Percentiles rank a stretch among this genome's conserved stretches.
phyloP scores from a whole-genome alignment of 805 yeast species.

The Metschnikowia shivogae region DNA sequence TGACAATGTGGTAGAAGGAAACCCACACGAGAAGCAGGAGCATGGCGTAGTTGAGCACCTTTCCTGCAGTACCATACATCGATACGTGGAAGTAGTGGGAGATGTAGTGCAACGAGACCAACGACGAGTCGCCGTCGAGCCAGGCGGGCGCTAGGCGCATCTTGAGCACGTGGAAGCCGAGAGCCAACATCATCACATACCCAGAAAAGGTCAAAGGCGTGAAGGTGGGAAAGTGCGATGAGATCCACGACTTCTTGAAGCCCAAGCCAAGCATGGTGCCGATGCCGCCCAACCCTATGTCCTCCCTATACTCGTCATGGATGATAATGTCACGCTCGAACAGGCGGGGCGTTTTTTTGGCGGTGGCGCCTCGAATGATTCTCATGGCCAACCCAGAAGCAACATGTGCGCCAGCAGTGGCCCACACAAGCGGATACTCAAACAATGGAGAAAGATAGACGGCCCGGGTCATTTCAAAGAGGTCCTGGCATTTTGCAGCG shows the following conservation, averaged over 20 bases:
- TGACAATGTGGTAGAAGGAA: conserved; percentile 47
- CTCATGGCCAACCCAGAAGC: conserved; percentile 49
- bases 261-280: conserved; percentile 55
- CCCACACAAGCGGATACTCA: conserved; percentile 48
- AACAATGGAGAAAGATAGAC: conserved; percentile 51
- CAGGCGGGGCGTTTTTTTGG: conserved; percentile 9
- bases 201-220: conserved; percentile 60
- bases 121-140: conserved; percentile 62
- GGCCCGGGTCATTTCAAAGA: conserved; percentile 56
- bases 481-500: conserved; percentile 43
- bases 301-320: conserved; percentile 35
- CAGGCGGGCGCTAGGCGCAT: conserved; percentile 48
- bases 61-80: conserved; percentile 12
- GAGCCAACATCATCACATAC: conserved; percentile 43
- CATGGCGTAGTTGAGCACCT: conserved; percentile 13
- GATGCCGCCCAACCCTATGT: conserved; percentile 60
- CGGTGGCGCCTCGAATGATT: conserved; percentile 13
- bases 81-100: conserved; percentile 22
- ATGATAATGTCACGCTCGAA: conserved; percentile 18
- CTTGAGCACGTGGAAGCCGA: conserved; percentile 44
- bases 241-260: conserved; percentile 42
- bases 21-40: conserved; percentile 19
- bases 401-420: conserved; percentile 47
- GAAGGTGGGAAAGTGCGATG: conserved; percentile 43
- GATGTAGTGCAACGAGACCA: conserved; percentile 50